phyloP scores from a whole-genome alignment of 2,329 filamentous ascomycete genomes.

The Sordariomycetes sp. region DNA sequence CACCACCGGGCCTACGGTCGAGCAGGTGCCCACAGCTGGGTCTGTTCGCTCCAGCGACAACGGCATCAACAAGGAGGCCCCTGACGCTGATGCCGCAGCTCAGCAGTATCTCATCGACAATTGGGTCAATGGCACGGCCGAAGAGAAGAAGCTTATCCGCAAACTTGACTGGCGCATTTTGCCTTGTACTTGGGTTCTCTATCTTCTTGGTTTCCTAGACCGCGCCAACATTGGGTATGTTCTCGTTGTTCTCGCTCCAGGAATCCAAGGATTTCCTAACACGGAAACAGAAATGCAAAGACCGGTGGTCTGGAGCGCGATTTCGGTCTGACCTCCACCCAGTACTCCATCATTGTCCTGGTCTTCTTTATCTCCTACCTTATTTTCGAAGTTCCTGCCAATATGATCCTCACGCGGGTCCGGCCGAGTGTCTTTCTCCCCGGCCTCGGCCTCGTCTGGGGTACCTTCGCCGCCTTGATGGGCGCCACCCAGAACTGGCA shows the following conservation, averaged over 20 bases:
- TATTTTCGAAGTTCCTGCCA: slow-evolving; percentile 6
- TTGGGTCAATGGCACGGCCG: slow-evolving; percentile 3
- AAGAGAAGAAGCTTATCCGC: slow-evolving; percentile 6
- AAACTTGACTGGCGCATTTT: slow-evolving; percentile 8
- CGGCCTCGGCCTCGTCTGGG: slow-evolving; percentile 12
- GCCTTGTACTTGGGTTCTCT: slow-evolving; percentile 11
- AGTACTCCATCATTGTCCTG: slow-evolving; percentile 17
- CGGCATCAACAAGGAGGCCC: neutral
- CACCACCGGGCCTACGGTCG: neutral
- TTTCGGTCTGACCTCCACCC: slow-evolving; percentile 9
- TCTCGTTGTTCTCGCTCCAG: neutral
- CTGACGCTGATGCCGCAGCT: neutral
- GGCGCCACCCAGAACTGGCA: slow-evolving; percentile 12
- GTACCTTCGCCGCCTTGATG: slow-evolving; percentile 12
- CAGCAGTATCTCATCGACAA: neutral
- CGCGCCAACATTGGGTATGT: slow-evolving; percentile 12
- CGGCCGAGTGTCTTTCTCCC: slow-evolving; percentile 13
- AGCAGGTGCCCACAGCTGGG: neutral
- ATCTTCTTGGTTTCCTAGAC: slow-evolving; percentile 11
- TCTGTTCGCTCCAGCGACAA: slow-evolving; percentile 1
- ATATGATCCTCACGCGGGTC: slow-evolving; percentile 10
- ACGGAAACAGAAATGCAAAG: slow-evolving; percentile 10
- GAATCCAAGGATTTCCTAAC: neutral
- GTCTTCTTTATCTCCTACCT: slow-evolving; percentile 17
- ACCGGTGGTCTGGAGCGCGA: slow-evolving; percentile 12